Percentiles rank a stretch among this genome's conserved stretches.
Evolutionary conservation across 2,329 filamentous ascomycete species (phyloP).

Genomic region (Colletotrichum navitas): DNA sequence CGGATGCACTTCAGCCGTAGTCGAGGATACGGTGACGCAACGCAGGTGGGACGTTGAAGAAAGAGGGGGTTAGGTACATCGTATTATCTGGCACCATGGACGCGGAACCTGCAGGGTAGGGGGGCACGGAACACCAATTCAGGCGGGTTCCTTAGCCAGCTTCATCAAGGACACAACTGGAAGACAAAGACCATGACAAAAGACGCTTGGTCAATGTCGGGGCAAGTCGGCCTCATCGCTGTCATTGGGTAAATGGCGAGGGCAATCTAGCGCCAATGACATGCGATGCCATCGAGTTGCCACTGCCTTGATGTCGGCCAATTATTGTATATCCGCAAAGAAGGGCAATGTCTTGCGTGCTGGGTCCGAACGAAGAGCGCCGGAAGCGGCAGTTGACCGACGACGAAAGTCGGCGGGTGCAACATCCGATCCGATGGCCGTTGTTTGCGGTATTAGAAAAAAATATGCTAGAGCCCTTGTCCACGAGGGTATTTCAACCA

Average conservation of each 20-base stretch:
- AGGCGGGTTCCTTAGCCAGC: background rate
- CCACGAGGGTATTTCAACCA: background rate
- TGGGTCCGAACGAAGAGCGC: constrained; percentile 3
- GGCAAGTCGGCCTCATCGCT: background rate
- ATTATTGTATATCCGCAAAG: background rate
- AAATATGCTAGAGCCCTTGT: too few relatives aligned
- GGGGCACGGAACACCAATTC: background rate
- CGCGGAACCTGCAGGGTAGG: constrained; percentile 24
- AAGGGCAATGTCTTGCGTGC: background rate
- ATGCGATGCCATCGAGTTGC: background rate
- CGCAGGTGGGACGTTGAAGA: constrained; percentile 23
- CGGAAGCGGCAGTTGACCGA: constrained; percentile 21
- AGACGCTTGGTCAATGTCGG: constrained; percentile 2
- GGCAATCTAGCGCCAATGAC: background rate
- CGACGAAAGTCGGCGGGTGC: constrained; percentile 12
- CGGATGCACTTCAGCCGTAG: constrained; percentile 7
- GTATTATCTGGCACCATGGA: constrained; percentile 3
- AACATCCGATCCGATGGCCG: constrained; percentile 17
- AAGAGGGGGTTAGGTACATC: background rate
- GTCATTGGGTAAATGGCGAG: background rate
- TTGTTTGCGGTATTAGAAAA: constrained; percentile 14
- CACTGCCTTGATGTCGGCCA: background rate
- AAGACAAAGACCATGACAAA: background rate
- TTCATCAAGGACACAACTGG: background rate
- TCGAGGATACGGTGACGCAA: constrained; percentile 1